phyloP scores from a whole-genome alignment of 108 stramenopile species.

The Stephanodiscus minutulus region DNA sequence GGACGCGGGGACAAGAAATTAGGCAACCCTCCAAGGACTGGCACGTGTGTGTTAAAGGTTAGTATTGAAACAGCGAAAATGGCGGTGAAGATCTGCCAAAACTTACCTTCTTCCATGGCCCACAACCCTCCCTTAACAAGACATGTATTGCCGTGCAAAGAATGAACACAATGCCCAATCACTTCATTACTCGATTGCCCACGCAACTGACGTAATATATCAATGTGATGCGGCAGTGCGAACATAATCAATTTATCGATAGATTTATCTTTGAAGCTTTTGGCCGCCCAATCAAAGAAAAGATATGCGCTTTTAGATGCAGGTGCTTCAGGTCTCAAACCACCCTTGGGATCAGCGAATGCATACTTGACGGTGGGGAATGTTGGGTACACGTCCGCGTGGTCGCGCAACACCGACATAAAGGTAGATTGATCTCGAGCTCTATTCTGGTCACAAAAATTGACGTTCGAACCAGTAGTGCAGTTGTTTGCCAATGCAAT shows the following conservation, averaged over 20 bases:
- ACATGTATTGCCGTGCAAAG: conserved; percentile 44
- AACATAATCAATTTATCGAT: conserved; percentile 55
- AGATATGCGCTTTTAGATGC: conserved; percentile 37
- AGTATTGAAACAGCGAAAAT: background rate
- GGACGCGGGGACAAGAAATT: conserved; percentile 68
- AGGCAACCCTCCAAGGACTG: conserved; percentile 49
- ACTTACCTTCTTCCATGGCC: conserved; percentile 37
- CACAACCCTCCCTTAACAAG: conserved; percentile 30
- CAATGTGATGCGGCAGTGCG: conserved; percentile 77
- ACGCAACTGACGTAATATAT: conserved; percentile 39
- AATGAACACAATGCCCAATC: conserved; percentile 25
- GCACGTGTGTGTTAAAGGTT: background rate
- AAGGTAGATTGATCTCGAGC: conserved; percentile 61
- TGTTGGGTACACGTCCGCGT: conserved; percentile 74
- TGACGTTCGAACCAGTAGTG: conserved; percentile 63
- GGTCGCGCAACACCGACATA: conserved; percentile 54
- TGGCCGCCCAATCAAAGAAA: conserved; percentile 44
- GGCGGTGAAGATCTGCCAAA: background rate
- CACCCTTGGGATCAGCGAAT: conserved; percentile 48
- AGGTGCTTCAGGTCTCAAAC: conserved; percentile 29
- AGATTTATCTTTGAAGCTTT: conserved; percentile 34
- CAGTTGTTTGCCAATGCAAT: conserved; percentile 83
- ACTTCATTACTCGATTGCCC: conserved; percentile 36
- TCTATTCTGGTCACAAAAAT: conserved; percentile 50
- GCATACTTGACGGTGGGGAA: conserved; percentile 52